Percentiles rank a stretch among this genome's conserved stretches.
Conservation (phyloP, 2,329 filamentous ascomycete species). For the Chaetomium strumarium region DNA sequence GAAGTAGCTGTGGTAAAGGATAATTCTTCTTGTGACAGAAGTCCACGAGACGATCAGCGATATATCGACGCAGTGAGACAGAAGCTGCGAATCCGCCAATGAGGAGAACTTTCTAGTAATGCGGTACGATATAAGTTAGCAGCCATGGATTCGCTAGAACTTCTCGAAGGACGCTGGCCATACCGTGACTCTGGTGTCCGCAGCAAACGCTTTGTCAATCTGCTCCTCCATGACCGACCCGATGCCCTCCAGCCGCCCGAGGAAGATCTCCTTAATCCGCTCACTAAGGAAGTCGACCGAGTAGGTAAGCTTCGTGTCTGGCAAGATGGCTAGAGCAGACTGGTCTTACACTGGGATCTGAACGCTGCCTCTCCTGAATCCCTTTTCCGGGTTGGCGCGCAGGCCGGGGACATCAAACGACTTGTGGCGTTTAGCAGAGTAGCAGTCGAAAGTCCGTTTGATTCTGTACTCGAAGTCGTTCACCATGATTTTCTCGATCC, state of each 20-base stretch:
- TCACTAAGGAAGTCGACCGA: constrained; percentile 7
- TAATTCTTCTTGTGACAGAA: constrained; percentile 3
- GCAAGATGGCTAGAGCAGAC: background rate
- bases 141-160: too few relatives aligned
- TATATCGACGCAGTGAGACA: constrained; percentile 23
- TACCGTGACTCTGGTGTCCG: constrained; percentile 11
- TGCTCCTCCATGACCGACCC: constrained; percentile 1
- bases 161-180: background rate
- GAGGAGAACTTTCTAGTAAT: constrained; percentile 27
- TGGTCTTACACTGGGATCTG: constrained; percentile 8
- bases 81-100: constrained; percentile 31
- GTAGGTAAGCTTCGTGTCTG: too few relatives aligned
- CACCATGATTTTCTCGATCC: constrained; percentile 18
- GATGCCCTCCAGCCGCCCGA: constrained; percentile 8
- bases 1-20: constrained; percentile 2
- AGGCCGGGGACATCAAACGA: constrained; percentile 11
- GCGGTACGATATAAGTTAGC: too few relatives aligned
- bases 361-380: constrained; percentile 2
- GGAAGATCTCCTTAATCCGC: constrained; percentile 16
- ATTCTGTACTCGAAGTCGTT: constrained; percentile 18
- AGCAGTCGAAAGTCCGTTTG: constrained; percentile 18
- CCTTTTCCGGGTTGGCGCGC: constrained; percentile 10
- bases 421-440: constrained; percentile 5
- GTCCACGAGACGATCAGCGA: constrained; percentile 16
- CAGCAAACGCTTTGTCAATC: constrained; percentile 5